Percentiles rank a stretch among this genome's conserved stretches.
These are phyloP conservation scores for Prunus yedoensis DNA, from an alignment of 331 rosid genomes.

Conservation along the genomic window DNA sequence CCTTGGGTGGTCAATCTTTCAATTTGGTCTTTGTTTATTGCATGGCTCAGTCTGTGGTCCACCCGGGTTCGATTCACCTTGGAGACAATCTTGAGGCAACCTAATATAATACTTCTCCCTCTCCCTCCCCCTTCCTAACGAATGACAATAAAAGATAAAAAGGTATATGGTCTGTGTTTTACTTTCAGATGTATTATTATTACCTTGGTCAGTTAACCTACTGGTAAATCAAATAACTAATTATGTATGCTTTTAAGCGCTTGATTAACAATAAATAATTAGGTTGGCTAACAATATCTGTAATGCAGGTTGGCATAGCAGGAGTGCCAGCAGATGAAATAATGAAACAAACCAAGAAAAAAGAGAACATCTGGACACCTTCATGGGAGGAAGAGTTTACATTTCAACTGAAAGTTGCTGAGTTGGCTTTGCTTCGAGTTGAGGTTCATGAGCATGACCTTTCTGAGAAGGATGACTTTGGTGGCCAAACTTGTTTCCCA, in stretches of 20 bases:
- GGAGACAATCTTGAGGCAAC: too few relatives aligned
- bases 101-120: too few relatives aligned
- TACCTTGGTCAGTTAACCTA: background rate
- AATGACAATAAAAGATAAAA: too few relatives aligned
- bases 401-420: conserved; percentile 61
- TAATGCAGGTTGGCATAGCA: conserved; percentile 60
- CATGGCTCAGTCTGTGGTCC: too few relatives aligned
- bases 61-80: too few relatives aligned
- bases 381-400: conserved; percentile 62
- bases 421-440: conserved; percentile 64
- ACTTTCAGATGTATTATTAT: background rate
- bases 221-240: background rate
- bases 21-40: too few relatives aligned
- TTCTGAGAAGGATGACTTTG: conserved; percentile 64
- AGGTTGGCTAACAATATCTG: conserved; percentile 8
- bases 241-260: background rate
- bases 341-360: conserved; percentile 59
- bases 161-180: background rate
- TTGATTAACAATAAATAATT: background rate
- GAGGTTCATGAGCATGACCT: conserved; percentile 65
- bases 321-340: conserved; percentile 60
- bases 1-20: too few relatives aligned
- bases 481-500: conserved; percentile 72
- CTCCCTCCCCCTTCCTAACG: too few relatives aligned
- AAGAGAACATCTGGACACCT: conserved; percentile 69